These are phyloP conservation scores for Fusarium domesticum DNA, from an alignment of 2,329 filamentous ascomycete genomes.

Conservation along the genomic window DNA sequence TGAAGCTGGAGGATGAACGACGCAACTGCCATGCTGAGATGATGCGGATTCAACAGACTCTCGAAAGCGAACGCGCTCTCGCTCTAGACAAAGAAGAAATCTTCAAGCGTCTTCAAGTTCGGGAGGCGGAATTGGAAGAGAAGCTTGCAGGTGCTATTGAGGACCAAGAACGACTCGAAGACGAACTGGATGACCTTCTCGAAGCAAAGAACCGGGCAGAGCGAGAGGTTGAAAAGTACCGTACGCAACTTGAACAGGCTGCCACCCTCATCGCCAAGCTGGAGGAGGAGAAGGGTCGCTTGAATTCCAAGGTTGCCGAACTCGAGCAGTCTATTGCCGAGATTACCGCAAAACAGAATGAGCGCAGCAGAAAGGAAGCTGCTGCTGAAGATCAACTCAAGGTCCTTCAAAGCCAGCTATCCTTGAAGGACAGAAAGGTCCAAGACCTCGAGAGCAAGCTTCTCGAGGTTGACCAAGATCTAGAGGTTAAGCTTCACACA, in stretches of 20 bases:
- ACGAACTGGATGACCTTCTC: slow-evolving; percentile 85
- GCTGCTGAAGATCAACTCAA: slow-evolving; percentile 79
- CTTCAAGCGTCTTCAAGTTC: slow-evolving; percentile 88
- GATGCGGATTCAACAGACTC: slow-evolving; percentile 82
- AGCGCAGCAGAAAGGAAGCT: slow-evolving; percentile 73
- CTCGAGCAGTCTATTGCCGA: slow-evolving; percentile 71
- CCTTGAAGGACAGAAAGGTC: slow-evolving; percentile 83
- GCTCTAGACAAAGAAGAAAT: slow-evolving; percentile 98
- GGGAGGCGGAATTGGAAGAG: slow-evolving; percentile 89
- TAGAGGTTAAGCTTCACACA: slow-evolving; percentile 77
- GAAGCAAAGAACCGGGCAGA: slow-evolving; percentile 86
- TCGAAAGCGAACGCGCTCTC: slow-evolving; percentile 93
- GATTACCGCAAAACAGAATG: slow-evolving; percentile 66
- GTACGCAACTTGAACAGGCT: slow-evolving; percentile 85
- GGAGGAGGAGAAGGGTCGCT: slow-evolving; percentile 78
- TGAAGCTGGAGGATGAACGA: slow-evolving; percentile 85
- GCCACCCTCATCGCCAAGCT: slow-evolving; percentile 80
- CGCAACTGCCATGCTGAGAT: slow-evolving; percentile 84
- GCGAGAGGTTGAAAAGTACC: slow-evolving; percentile 74
- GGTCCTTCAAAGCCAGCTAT: slow-evolving; percentile 86
- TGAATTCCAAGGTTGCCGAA: slow-evolving; percentile 63
- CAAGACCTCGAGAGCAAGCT: slow-evolving; percentile 83
- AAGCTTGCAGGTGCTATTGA: slow-evolving; percentile 89
- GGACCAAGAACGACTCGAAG: slow-evolving; percentile 90
- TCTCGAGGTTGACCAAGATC: slow-evolving; percentile 80